These are phyloP conservation scores for Papiliotrema flavescens DNA, from an alignment of 1,284 basidiomycete species.

Conservation along the genomic window DNA sequence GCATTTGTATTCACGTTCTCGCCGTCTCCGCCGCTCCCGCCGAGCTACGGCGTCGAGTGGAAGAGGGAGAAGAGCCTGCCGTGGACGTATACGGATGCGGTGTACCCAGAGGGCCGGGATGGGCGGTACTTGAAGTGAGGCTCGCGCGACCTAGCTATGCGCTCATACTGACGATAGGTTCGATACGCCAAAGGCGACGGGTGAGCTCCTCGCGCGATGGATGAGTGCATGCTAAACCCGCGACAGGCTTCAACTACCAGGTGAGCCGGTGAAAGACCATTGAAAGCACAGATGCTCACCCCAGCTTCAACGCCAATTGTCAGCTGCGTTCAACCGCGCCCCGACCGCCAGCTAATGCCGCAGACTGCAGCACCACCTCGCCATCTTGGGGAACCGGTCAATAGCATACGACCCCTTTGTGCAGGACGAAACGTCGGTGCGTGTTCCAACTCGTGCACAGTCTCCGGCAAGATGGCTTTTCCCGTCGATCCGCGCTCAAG, in stretches of 20 bases:
- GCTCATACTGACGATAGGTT: slow-evolving; percentile 25
- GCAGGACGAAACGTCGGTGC: slow-evolving; percentile 30
- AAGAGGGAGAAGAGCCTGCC: slow-evolving; percentile 16
- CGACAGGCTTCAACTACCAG: slow-evolving; percentile 32
- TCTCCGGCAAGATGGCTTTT: too few species aligned
- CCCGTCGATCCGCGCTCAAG: too few species aligned
- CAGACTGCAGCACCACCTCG: slow-evolving; percentile 46
- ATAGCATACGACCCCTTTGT: slow-evolving; percentile 43
- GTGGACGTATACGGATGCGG: slow-evolving; percentile 17
- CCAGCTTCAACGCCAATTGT: slow-evolving; percentile 31
- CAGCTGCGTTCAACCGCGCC: neutral
- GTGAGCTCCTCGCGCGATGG: slow-evolving; percentile 9
- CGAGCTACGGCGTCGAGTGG: slow-evolving; percentile 34
- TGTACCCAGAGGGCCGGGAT: slow-evolving; percentile 25
- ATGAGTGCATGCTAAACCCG: neutral
- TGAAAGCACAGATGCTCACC: neutral
- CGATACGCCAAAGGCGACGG: slow-evolving; percentile 38
- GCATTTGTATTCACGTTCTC: slow-evolving; percentile 12
- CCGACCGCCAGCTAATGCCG: neutral
- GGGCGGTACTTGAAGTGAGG: slow-evolving; percentile 41
- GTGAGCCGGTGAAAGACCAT: slow-evolving; percentile 10
- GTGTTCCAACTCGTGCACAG: neutral
- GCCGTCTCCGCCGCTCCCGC: slow-evolving; percentile 38
- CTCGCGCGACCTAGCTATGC: neutral
- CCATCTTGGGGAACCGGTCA: slow-evolving; percentile 37